Conservation (phyloP, 495 filamentous ascomycete genomes). For the Bombardia bombarda region DNA sequence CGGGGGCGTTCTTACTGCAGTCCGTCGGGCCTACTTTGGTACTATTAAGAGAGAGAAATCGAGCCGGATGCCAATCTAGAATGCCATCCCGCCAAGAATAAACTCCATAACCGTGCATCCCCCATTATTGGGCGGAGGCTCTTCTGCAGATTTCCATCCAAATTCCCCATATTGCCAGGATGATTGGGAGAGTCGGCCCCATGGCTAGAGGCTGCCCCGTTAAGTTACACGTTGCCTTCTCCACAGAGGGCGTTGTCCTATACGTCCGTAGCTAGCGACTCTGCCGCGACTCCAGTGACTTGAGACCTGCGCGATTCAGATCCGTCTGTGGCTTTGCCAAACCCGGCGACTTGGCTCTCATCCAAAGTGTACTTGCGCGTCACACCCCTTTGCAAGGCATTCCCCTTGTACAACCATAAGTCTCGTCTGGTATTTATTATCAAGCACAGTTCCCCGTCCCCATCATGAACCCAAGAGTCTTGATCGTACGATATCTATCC, state of each 20-base stretch:
- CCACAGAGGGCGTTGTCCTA: constrained; percentile 4
- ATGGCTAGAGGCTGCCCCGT: not conserved
- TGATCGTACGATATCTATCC: too few relatives aligned
- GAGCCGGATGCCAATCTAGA: constrained; percentile 20
- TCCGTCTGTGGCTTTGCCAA: constrained; percentile 3
- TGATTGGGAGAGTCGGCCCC: constrained; percentile 6
- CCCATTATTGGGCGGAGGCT: constrained; percentile 14
- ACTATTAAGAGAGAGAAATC: too few relatives aligned
- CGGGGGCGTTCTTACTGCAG: constrained; percentile 19
- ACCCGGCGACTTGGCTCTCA: constrained; percentile 4
- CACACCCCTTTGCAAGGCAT: constrained; percentile 1
- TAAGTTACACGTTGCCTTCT: constrained; percentile 7
- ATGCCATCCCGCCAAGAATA: constrained; percentile 20
- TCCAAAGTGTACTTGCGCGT: constrained; percentile 9
- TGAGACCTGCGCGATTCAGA: constrained; percentile 10
- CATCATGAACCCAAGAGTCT: too few relatives aligned
- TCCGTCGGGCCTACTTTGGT: constrained; percentile 16
- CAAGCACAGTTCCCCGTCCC: too few relatives aligned
- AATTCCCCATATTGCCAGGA: constrained; percentile 5
- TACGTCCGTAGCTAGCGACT: constrained; percentile 6
- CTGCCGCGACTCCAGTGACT: constrained; percentile 6
- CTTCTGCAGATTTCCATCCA: constrained; percentile 20
- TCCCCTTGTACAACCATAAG: not conserved
- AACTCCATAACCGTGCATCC: constrained; percentile 12
- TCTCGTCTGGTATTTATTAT: too few relatives aligned